Base-by-base conservation (phyloP, 208 protist genomes). In the Crithidia sp. region DNA sequence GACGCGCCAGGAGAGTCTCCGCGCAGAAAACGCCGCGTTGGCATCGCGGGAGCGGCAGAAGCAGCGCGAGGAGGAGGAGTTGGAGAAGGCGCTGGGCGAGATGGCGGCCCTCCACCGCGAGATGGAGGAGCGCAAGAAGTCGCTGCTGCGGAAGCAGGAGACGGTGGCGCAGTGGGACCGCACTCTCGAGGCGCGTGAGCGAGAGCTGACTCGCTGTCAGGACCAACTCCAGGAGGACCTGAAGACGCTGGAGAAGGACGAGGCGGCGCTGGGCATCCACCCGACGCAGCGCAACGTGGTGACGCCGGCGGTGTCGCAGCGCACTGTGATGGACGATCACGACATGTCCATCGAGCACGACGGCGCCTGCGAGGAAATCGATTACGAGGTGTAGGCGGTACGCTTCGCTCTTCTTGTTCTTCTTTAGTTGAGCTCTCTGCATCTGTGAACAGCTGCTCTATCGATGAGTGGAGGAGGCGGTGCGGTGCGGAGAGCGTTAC, bases 281-380 rank as follows among this genome's bases (percentile, higher is more conserved):
- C 74, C 73, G 43, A 44, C 67, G 41, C 67, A 74, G 13, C 57
- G 65, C 14, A 72, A 64, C 19, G 71, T 67, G 13, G 76, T 91
- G 19, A 74, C 74, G 0, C 86, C 87, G 1, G 71, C 81, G 36
- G 84, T 96, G 17, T 96, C 92, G 6, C 90, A 91, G 67, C 82
- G 90, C 2, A 87, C 84, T 7, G 81, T 96, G 8, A 95, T 96
- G 92, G 92, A 96, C 67, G 90, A 96, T 57, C 70, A 94, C 60
- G 89, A 94, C 73, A 96, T 96, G 92, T 85, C 82, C 41, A 96
- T 96, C 67, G 83, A 93, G n/a, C 85, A 87, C 45, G 92, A 96
- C 63, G 82, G 75, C 19, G 79, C 86, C 17, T 83, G 86, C 37
- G 92, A 95, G 50, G 92, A 96, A 53, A 94, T 96, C 55, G 86